Evolutionary conservation across 2,329 filamentous ascomycete genomes (phyloP).

Genomic region (Fusarium sp.): DNA sequence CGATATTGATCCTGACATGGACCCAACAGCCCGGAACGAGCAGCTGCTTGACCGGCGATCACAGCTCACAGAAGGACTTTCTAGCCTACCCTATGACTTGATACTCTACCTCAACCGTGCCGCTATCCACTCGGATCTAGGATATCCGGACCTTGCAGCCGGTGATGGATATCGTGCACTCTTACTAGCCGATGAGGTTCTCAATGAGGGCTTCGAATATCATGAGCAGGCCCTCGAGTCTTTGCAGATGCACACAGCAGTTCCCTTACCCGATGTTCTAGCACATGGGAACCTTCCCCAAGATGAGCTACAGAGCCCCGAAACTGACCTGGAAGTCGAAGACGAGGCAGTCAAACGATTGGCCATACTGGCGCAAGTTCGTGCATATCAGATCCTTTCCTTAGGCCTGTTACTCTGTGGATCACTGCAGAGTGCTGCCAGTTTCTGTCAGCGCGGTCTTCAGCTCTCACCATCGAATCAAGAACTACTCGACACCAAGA

Average conservation of each 20-base stretch:
- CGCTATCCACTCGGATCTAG: slow-evolving; percentile 74
- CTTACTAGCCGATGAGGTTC: slow-evolving; percentile 83
- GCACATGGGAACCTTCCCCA: slow-evolving; percentile 54
- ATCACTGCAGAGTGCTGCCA: slow-evolving; percentile 73
- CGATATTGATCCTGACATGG: slow-evolving; percentile 38
- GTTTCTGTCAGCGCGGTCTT: slow-evolving; percentile 72
- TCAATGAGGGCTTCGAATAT: slow-evolving; percentile 84
- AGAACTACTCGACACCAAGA: slow-evolving; percentile 64
- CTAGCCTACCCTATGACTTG: slow-evolving; percentile 66
- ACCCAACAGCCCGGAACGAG: slow-evolving; percentile 51
- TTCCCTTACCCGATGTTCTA: slow-evolving; percentile 57
- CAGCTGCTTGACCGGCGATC: slow-evolving; percentile 64
- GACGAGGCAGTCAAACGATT: slow-evolving; percentile 53
- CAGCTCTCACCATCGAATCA: slow-evolving; percentile 63
- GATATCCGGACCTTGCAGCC: slow-evolving; percentile 88
- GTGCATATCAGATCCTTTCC: slow-evolving; percentile 68
- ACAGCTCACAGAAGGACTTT: slow-evolving; percentile 65
- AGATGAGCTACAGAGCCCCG: slow-evolving; percentile 47
- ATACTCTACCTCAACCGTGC: slow-evolving; percentile 76
- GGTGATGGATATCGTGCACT: slow-evolving; percentile 92
- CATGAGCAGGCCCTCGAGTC: slow-evolving; percentile 72
- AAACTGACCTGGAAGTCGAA: slow-evolving; percentile 48
- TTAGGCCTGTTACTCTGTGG: slow-evolving; percentile 70
- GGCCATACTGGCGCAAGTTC: slow-evolving; percentile 61
- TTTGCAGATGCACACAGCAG: slow-evolving; percentile 50